A percentile compares a stretch with the other conserved stretches of the same genome.
phyloP scores from a whole-genome alignment of 2,329 filamentous ascomycete species.

The Huntiella savannae region DNA sequence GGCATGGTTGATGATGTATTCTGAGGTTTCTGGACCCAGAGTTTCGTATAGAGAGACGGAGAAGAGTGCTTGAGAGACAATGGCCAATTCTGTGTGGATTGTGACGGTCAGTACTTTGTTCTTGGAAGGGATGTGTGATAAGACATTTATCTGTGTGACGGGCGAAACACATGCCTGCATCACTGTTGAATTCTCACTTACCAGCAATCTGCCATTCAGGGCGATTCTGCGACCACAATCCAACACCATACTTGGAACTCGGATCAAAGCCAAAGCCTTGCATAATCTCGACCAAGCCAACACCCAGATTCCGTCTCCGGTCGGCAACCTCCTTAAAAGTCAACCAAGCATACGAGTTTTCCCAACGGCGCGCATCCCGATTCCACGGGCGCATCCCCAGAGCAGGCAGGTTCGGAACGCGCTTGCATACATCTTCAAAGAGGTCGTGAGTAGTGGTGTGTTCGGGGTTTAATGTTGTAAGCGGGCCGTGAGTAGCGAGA shows the following conservation, averaged over 20 bases:
- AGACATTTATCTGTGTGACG: not conserved
- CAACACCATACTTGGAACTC: conserved; percentile 49
- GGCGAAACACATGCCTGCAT: not conserved
- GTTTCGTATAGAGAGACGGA: conserved; percentile 94
- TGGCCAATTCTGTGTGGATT: conserved; percentile 48
- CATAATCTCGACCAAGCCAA: conserved; percentile 68
- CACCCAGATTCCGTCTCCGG: conserved; percentile 68
- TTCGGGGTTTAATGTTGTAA: conserved; percentile 53
- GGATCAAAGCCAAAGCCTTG: conserved; percentile 45
- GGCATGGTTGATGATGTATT: conserved; percentile 91
- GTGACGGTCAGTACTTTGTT: no score
- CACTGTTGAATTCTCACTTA: conserved; percentile 17
- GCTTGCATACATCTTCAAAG: conserved; percentile 50
- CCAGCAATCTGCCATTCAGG: conserved; percentile 74
- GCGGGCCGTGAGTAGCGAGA: conserved; percentile 48
- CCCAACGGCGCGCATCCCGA: conserved; percentile 49
- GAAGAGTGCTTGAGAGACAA: conserved; percentile 71
- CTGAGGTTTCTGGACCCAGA: conserved; percentile 71
- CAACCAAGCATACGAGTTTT: conserved; percentile 62
- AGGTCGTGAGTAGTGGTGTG: conserved; percentile 58
- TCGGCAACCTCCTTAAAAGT: conserved; percentile 63
- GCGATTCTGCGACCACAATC: conserved; percentile 73
- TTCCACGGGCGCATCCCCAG: conserved; percentile 71
- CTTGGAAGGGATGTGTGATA: no score
- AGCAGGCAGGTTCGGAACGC: conserved; percentile 48